Conservation (phyloP, 108 stramenopile species). For the Skeletonema marinoi region DNA sequence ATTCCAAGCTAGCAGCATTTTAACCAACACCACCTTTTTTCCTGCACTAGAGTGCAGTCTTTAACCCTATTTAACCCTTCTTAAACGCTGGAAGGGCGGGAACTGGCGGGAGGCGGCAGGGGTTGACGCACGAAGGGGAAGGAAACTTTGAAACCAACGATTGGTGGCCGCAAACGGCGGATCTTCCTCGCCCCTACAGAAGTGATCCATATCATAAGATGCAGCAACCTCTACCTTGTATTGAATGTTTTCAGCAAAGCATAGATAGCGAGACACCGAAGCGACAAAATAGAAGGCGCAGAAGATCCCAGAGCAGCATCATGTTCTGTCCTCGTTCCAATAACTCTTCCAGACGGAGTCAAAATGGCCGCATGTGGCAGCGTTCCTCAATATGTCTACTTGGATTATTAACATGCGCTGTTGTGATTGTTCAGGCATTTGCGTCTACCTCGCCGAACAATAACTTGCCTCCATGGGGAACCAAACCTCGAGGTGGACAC, state of each 20-base stretch:
- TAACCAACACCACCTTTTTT: too few species aligned
- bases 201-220: background rate
- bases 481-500: conserved; percentile 8
- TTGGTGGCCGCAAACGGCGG: background rate
- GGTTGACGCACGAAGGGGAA: background rate
- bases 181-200: background rate
- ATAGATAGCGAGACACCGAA: background rate
- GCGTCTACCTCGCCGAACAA: conserved; percentile 25
- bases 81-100: background rate
- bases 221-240: conserved; percentile 4
- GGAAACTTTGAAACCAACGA: background rate
- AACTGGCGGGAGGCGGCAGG: too few species aligned
- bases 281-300: background rate
- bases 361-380: background rate
- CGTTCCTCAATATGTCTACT: conserved; percentile 36
- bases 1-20: too few species aligned
- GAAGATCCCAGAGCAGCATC: background rate
- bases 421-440: conserved; percentile 35
- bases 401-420: conserved; percentile 36
- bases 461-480: conserved; percentile 14
- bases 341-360: background rate
- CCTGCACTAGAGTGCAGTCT: background rate
- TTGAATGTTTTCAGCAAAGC: conserved; percentile 9
- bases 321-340: background rate
- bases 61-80: background rate